Base-by-base conservation (phyloP, 805 yeast genomes). In the Spathaspora boniae region DNA sequence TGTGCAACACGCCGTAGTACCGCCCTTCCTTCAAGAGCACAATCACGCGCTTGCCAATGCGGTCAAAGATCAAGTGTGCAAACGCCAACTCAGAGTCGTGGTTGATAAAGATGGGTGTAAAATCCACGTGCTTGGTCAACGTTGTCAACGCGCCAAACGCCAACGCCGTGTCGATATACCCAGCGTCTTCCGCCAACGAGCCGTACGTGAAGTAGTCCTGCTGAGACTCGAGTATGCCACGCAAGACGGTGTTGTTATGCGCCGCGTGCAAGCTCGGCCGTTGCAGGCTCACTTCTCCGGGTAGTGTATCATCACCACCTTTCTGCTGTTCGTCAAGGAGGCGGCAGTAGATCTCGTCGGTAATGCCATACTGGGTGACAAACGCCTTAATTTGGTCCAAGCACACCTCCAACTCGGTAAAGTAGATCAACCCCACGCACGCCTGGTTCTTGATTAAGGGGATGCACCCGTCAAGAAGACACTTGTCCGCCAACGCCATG, bases 1-100 rank as follows among this genome's bases (percentile, higher is more conserved):
- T 73, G 46, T 77, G 79, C 39, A 76, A 51, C 4, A 75, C 61
- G 1, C 80, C 80, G 37, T 63, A 62, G 47, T 65, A 75, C 35
- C 57, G 51, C 9, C 79, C 80, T 20, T 68, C 60, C 33, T 62
- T 62, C 9, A 62, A 44, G 17, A 69, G 50, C 1, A 74, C 69
- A 36, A 74, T 65, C 2, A 74, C 72, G 28, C 80, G 50, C 24
- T 64, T 68, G 1, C 82, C 82, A 22, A 76, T 54, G 44, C 71
- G 68, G 29, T 73, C 68, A 49, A 76, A 76, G 16, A 76, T 56
- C 48, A 67, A 55, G 37, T 74, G 72, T 3, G 75, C 78, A 41
- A 76, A 55, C 6, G 75, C 60, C 19, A 76, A 47, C 8, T 76
- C 76, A 12, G 77, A 64, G 33, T 66, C 59, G 23, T 70, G 45